Percentiles rank a stretch among this genome's conserved stretches.
These are phyloP conservation scores for Scutellaria galericulata DNA, from an alignment of 257 asterid species.

Conservation along the genomic window DNA sequence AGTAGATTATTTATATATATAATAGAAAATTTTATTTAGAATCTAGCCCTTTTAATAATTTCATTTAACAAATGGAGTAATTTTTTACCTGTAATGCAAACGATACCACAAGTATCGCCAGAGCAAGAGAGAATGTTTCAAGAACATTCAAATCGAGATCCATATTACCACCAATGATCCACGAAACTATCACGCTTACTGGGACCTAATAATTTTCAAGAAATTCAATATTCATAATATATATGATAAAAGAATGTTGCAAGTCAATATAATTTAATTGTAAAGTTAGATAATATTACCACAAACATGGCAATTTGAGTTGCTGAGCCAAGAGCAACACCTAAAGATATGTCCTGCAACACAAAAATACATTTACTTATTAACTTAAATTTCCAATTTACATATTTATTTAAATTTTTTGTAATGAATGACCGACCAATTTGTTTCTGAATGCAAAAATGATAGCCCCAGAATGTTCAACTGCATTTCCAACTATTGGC, in stretches of 20 bases:
- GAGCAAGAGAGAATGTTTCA: conserved; percentile 67
- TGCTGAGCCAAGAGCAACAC: conserved; percentile 70
- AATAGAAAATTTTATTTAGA: too few species aligned
- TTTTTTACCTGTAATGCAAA: conserved; percentile 67
- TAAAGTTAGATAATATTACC: conserved; percentile 44
- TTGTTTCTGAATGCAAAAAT: conserved; percentile 92
- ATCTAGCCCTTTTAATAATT: not conserved
- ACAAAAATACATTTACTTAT: not conserved
- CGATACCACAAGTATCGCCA: conserved; percentile 70
- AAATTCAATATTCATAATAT: not conserved
- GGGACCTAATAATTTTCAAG: conserved; percentile 57
- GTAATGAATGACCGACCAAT: conserved; percentile 53
- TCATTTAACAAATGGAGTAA: too few species aligned
- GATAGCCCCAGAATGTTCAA: conserved; percentile 94
- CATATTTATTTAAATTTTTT: not conserved
- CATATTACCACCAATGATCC: conserved; percentile 74
- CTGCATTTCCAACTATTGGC: conserved; percentile 96
- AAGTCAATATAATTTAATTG: not conserved
- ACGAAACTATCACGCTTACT: conserved; percentile 58
- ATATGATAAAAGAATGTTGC: too few species aligned
- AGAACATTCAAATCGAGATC: conserved; percentile 68
- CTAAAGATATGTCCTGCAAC: conserved; percentile 64
- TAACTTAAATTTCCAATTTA: not conserved
- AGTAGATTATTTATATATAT: not conserved
- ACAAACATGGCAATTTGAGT: conserved; percentile 82